Evolutionary conservation across 129 eudicot species (phyloP), one percentile per base, ranked within the genome.

Genomic region (Flaveria trinervia): DNA sequence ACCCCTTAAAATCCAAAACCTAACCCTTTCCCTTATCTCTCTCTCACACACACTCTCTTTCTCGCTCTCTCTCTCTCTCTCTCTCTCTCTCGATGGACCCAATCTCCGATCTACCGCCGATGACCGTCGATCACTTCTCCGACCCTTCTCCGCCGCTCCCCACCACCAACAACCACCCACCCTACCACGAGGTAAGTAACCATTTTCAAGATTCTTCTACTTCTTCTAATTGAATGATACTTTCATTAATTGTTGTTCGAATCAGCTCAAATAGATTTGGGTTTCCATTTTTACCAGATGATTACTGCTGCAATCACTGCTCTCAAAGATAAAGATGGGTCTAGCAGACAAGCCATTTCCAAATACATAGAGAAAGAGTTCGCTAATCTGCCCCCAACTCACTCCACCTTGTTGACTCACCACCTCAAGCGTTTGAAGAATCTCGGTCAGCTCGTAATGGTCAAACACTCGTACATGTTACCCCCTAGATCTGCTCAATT

Each of bases 321-420:
- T 67, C 16, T 91, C 72, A 89, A 84, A 39, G 97, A 89, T 69
- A 88, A 18, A 48, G 83, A 86, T 18, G 98, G 98, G 18, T 93
- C 98, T n/a, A 93, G 98, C 70, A 76, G 86, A 55, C 85, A 77
- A 50, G 97, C 97, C 13, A 93, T 90, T 11, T 84, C 88, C 0
- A 89, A 81, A 79, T 90, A 82, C 81, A 90, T 93, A 36, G 98
- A 85, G 74, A 52, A 76, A 56, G 71, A 65, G 50, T 89, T 85
- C 78, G 1, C 83, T n/a, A 75, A 83, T 70, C 82, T 83, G 2
- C 94, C 97, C 0, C 75, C 86, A 0, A 79, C 74, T 69, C 96
- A 90, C 83, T 7, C 85, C 3, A 55, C 72, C 14, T 44, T 88
- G 85, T 70, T 93, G 86, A 87, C 96, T 85, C 85, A 87, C 33